These are phyloP conservation scores for Corynascus novoguineensis DNA, from an alignment of 495 filamentous ascomycete species.

Conservation along the genomic window DNA sequence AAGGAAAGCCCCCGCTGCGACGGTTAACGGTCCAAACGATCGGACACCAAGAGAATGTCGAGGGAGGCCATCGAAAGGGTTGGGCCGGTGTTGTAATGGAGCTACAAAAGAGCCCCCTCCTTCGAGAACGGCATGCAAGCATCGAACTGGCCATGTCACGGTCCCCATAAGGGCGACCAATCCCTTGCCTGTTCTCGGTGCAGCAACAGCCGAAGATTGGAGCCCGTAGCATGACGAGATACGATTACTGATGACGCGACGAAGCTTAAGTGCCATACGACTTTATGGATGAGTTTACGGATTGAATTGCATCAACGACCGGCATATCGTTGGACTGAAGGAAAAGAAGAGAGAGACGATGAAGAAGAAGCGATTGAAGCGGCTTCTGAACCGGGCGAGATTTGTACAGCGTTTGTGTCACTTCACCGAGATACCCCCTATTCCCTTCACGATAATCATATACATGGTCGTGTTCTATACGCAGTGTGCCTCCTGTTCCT, in stretches of 20 bases:
- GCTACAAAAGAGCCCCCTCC: slow-evolving; percentile 45
- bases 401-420: slow-evolving; percentile 17
- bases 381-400: slow-evolving; percentile 1
- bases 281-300: too few relatives aligned
- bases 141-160: slow-evolving; percentile 45
- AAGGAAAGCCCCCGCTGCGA: slow-evolving; percentile 36
- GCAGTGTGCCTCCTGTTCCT: neutral
- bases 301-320: neutral
- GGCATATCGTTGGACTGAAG: neutral
- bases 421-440: slow-evolving; percentile 37
- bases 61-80: slow-evolving; percentile 36
- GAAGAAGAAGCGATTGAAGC: slow-evolving; percentile 6
- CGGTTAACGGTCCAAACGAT: slow-evolving; percentile 42
- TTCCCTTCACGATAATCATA: slow-evolving; percentile 11
- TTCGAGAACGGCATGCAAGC: slow-evolving; percentile 48
- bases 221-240: neutral
- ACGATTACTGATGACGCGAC: slow-evolving; percentile 1
- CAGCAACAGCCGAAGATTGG: neutral
- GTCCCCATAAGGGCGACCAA: slow-evolving; percentile 10
- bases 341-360: too few relatives aligned
- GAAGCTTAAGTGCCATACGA: neutral
- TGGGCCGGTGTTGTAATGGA: slow-evolving; percentile 52
- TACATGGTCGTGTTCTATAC: neutral
- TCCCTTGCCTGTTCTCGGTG: slow-evolving; percentile 2
- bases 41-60: slow-evolving; percentile 36